Conservation (phyloP, 1,139 yeast species). For the Meyerozyma carpophila region DNA sequence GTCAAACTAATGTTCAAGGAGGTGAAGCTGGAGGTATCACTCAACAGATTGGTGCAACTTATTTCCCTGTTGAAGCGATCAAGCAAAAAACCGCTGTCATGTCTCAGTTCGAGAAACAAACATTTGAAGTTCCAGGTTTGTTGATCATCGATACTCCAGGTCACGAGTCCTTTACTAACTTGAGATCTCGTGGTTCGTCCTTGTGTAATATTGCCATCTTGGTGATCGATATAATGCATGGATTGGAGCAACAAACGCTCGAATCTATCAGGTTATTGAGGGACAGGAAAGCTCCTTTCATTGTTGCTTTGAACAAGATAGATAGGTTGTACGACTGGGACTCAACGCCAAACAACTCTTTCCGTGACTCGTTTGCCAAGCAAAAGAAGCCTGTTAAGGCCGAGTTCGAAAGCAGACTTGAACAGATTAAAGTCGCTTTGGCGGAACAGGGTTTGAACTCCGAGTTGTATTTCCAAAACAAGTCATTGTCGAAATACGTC, state of each 20-base stretch:
- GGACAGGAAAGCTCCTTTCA: conserved; percentile 96
- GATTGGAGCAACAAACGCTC: conserved; percentile 93
- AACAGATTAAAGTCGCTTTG: conserved; percentile 81
- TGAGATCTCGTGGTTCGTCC: conserved; percentile 98
- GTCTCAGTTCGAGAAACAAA: conserved; percentile 79
- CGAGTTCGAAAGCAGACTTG: conserved; percentile 85
- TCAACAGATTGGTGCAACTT: conserved; percentile 99
- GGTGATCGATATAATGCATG: conserved; percentile 98
- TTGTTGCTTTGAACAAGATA: conserved; percentile 94
- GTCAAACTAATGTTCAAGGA: conserved; percentile 99
- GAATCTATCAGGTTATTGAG: conserved; percentile 89
- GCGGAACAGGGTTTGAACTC: conserved; percentile 99
- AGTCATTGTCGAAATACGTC: conserved; percentile 86
- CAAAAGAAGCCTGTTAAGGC: conserved; percentile 83
- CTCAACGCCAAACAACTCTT: conserved; percentile 80
- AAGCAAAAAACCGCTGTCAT: conserved; percentile 86
- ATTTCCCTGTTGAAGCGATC: conserved; percentile 95
- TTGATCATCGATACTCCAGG: conserved; percentile 98
- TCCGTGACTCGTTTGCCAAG: conserved; percentile 85
- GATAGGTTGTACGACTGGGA: conserved; percentile 98
- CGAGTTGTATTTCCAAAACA: conserved; percentile 92
- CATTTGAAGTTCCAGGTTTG: conserved; percentile 94
- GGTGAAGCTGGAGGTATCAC: conserved; percentile 99
- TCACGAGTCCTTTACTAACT: conserved; percentile 97
- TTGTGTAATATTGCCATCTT: conserved; percentile 97